Percentiles rank a stretch among this genome's conserved stretches.
phyloP scores from a whole-genome alignment of 495 filamentous ascomycete species.

The Penicillium paradoxum region DNA sequence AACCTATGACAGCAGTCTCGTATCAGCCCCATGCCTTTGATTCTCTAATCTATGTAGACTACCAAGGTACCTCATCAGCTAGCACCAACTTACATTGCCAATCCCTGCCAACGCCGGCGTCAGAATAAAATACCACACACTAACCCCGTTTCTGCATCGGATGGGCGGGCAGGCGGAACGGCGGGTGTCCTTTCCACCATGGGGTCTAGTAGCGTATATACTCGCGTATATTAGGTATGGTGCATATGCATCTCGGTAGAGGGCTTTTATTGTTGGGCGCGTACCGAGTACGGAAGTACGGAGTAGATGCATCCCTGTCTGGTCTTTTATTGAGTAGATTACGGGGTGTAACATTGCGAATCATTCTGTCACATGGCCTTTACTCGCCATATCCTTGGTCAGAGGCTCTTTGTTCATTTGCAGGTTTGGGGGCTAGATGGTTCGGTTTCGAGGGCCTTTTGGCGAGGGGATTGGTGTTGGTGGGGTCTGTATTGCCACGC shows the following conservation, averaged over 20 bases:
- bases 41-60: not conserved
- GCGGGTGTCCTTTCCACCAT: not conserved
- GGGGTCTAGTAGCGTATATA: not conserved
- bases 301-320: no score
- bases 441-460: no score
- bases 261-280: not conserved
- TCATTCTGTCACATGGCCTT: no score
- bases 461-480: no score
- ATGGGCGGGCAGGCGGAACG: slow-evolving; percentile 4
- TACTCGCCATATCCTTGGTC: no score
- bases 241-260: not conserved
- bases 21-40: not conserved
- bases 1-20: slow-evolving; percentile 1
- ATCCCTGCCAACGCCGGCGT: no score
- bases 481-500: not conserved
- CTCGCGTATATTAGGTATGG: not conserved
- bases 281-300: not conserved
- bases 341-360: not conserved
- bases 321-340: no score
- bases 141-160: not conserved
- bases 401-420: no score
- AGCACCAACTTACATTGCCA: no score
- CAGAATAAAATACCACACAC: not conserved
- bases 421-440: no score
- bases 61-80: no score